These are phyloP conservation scores for Calcarisporium arbuscula DNA, from an alignment of 2,329 filamentous ascomycete genomes.

Conservation along the genomic window DNA sequence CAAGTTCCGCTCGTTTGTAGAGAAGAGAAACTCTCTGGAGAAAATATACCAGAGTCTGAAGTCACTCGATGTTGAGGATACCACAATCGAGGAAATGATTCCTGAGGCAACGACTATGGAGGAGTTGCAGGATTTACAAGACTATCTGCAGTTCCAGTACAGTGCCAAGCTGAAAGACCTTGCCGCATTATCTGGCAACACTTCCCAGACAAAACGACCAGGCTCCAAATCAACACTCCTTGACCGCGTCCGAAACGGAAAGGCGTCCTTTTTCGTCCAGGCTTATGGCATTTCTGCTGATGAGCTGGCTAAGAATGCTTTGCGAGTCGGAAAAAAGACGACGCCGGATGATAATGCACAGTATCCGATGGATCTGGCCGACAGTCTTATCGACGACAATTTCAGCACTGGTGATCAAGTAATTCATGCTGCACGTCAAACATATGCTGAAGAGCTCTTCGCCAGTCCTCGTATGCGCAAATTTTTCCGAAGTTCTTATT, in stretches of 20 bases:
- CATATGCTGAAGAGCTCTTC: constrained; percentile 87
- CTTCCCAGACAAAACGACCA: constrained; percentile 68
- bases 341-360: constrained; percentile 79
- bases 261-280: constrained; percentile 74
- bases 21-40: constrained; percentile 83
- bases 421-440: constrained; percentile 70
- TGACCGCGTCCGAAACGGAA: constrained; percentile 76
- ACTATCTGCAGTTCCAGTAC: constrained; percentile 95
- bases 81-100: constrained; percentile 77
- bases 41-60: constrained; percentile 71
- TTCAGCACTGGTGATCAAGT: constrained; percentile 73
- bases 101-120: constrained; percentile 77
- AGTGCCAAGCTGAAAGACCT: constrained; percentile 77
- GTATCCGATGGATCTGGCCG: constrained; percentile 80
- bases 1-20: constrained; percentile 86
- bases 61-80: constrained; percentile 58
- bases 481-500: constrained; percentile 76
- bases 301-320: constrained; percentile 78
- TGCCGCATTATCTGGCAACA: constrained; percentile 54
- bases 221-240: constrained; percentile 75
- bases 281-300: constrained; percentile 89
- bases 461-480: constrained; percentile 86
- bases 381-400: constrained; percentile 64
- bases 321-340: constrained; percentile 70
- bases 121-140: constrained; percentile 91